Conservation (phyloP, 2,329 filamentous ascomycete genomes). For the Neoarthrinium moseri region DNA sequence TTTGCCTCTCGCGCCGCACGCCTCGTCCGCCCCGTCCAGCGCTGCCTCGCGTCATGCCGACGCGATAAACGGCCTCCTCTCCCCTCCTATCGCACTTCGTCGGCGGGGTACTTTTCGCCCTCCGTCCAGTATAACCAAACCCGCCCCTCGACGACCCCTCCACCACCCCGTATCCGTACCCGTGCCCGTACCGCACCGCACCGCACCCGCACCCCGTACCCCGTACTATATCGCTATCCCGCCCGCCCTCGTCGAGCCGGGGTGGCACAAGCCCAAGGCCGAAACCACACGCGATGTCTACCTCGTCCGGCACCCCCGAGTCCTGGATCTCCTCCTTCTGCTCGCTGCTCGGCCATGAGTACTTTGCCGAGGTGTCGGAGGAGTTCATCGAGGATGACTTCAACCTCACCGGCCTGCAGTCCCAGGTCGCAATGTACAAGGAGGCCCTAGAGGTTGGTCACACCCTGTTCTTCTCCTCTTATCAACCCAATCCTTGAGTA, state of each 20-base stretch:
- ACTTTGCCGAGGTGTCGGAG: constrained; percentile 97
- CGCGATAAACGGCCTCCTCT: constrained; percentile 1
- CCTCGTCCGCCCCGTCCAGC: no score
- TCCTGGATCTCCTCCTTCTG: constrained; percentile 99
- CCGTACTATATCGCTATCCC: neutral
- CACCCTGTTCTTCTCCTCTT: neutral
- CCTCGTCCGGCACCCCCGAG: constrained; percentile 65
- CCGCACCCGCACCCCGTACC: no score
- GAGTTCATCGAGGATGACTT: constrained; percentile 99
- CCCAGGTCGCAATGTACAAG: constrained; percentile 97
- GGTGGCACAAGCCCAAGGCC: constrained; percentile 6
- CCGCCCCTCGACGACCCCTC: neutral
- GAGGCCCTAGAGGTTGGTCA: constrained; percentile 78
- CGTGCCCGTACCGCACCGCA: no score
- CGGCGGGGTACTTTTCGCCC: constrained; percentile 3
- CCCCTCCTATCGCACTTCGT: neutral
- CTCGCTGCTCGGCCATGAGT: constrained; percentile 92
- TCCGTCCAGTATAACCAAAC: no score
- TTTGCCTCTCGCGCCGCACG: neutral
- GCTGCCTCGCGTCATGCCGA: constrained; percentile 2
- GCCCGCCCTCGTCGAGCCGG: neutral
- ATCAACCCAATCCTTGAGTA: neutral
- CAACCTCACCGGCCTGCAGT: constrained; percentile 93
- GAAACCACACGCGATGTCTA: constrained; percentile 56
- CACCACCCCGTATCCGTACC: no score